A percentile compares a stretch with the other conserved stretches of the same genome.
These are phyloP conservation scores for Thielaviopsis populi DNA, from an alignment of 2,329 filamentous ascomycete genomes.

Conservation along the genomic window DNA sequence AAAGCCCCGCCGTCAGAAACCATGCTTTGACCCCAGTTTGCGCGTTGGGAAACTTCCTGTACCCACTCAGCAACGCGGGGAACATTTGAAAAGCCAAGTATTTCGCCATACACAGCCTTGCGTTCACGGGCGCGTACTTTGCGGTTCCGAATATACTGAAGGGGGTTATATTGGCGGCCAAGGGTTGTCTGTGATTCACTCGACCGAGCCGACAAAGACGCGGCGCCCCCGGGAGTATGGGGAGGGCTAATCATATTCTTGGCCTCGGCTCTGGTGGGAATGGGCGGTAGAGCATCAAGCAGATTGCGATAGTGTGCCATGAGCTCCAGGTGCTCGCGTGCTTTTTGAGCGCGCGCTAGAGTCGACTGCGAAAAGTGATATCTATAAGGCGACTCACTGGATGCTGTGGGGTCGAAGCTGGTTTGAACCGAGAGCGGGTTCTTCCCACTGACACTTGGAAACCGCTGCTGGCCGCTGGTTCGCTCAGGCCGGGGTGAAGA, in stretches of 20 bases:
- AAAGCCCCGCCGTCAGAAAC: slow-evolving; percentile 21
- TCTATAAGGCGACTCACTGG: slow-evolving; percentile 28
- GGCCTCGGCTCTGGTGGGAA: slow-evolving; percentile 30
- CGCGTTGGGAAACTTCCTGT: slow-evolving; percentile 39
- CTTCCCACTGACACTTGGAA: slow-evolving; percentile 28
- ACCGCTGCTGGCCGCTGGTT: slow-evolving; percentile 23
- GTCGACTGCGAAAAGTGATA: slow-evolving; percentile 68
- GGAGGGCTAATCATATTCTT: slow-evolving; percentile 22
- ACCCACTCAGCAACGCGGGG: slow-evolving; percentile 62
- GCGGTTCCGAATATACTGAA: slow-evolving; percentile 85
- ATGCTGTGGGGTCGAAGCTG: slow-evolving; percentile 23
- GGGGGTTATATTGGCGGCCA: slow-evolving; percentile 70
- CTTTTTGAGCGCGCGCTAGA: slow-evolving; percentile 66
- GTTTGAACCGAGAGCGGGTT: slow-evolving; percentile 21
- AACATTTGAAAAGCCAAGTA: slow-evolving; percentile 63
- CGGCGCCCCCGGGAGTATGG: slow-evolving; percentile 25
- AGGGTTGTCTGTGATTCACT: slow-evolving; percentile 29
- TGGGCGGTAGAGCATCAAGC: slow-evolving; percentile 60
- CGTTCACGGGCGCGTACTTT: slow-evolving; percentile 70
- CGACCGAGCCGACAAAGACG: slow-evolving; percentile 15
- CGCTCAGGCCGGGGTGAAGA: slow-evolving; percentile 42
- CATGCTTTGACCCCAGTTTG: background rate
- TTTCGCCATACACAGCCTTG: slow-evolving; percentile 55
- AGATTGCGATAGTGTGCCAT: slow-evolving; percentile 71
- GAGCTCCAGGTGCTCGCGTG: slow-evolving; percentile 71